Percentiles rank a stretch among this genome's conserved stretches.
Evolutionary conservation across 2,329 filamentous ascomycete genomes (phyloP).

Genomic region (Orbilia oligospora): DNA sequence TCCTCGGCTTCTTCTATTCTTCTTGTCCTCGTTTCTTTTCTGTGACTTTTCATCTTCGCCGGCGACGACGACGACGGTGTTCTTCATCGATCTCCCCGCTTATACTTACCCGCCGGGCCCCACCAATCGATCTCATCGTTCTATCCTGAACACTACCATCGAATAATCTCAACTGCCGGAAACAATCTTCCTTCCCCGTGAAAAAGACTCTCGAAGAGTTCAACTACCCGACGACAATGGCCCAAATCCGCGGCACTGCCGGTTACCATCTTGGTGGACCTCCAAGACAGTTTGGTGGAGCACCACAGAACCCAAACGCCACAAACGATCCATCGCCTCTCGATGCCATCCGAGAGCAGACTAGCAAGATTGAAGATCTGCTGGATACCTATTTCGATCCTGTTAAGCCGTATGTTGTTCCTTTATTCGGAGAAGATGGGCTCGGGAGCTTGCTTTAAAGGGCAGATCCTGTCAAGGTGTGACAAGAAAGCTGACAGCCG

Average conservation of each 20-base stretch:
- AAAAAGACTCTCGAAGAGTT: conserved; percentile 11
- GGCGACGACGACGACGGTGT: neutral
- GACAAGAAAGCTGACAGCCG: conserved; percentile 63
- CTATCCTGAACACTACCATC: neutral
- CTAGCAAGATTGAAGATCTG: conserved; percentile 97
- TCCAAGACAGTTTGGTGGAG: conserved; percentile 66
- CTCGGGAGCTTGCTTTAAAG: conserved; percentile 32
- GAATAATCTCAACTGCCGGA: neutral
- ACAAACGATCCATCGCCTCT: conserved; percentile 72
- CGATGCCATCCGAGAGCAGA: conserved; percentile 91
- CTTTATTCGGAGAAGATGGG: neutral
- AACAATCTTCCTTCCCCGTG: neutral
- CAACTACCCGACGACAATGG: conserved; percentile 67
- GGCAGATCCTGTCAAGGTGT: conserved; percentile 34
- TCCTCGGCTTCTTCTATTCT: neutral
- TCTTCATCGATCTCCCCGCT: conserved; percentile 23
- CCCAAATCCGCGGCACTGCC: conserved; percentile 74
- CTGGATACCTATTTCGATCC: conserved; percentile 90
- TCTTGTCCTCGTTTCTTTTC: neutral
- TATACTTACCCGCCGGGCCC: conserved; percentile 21
- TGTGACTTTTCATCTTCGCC: neutral
- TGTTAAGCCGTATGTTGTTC: conserved; percentile 85
- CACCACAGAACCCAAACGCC: conserved; percentile 64
- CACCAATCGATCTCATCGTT: conserved; percentile 18
- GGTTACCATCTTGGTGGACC: conserved; percentile 67